Evolutionary conservation across 805 yeast genomes (phyloP), one percentile per base, ranked within the genome.

Genomic region (Cyberlindnera saturnus): DNA sequence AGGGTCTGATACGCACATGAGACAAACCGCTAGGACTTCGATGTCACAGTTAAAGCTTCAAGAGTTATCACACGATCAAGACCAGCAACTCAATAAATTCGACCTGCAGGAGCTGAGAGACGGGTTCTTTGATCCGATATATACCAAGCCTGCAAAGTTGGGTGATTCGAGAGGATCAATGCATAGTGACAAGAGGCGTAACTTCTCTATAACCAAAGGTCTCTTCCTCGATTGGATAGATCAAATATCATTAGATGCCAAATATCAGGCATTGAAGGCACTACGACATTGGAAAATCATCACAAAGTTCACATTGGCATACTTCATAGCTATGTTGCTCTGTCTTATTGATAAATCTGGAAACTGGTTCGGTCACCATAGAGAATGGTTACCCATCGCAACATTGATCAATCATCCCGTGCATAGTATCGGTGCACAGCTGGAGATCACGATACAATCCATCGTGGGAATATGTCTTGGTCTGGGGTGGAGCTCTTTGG

Each of bases 61-160:
- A 13, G 53, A 56, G 19, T 50, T 66, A 18, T 55, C 59, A 2
- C 47, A 50, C 9, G 31, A 39, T 6, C 17, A 18, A 6, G 55
- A 54, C 2, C 53, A 57, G 8, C 48, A 54, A 5, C 53, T 66
- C 44, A 63, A 65, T 17, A 52, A 61, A n/a, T 48, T 69, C 30
- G 65, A 58, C 1, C 41, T 72, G n/a, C 71, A 70, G 41, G 79
- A 74, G 48, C 49, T 69, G 20, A 60, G 79, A 50, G 70, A 69
- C 40, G 77, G 77, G 9, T 73, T 67, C 51, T 74, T 74, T 46
- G 77, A 74, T 49, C 70, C 78, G 1, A 58, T 64, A 1, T 74
- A 62, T 45, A 56, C 63, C 6, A 64, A 64, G 20, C 63, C 63
- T 15, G n/a, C 17, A 9, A 42, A 45, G 20, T 34, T 44, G 10